Percentiles rank a stretch among this genome's conserved stretches.
Conservation (phyloP, 2,329 filamentous ascomycete species). For the Fusarium anguioides region DNA sequence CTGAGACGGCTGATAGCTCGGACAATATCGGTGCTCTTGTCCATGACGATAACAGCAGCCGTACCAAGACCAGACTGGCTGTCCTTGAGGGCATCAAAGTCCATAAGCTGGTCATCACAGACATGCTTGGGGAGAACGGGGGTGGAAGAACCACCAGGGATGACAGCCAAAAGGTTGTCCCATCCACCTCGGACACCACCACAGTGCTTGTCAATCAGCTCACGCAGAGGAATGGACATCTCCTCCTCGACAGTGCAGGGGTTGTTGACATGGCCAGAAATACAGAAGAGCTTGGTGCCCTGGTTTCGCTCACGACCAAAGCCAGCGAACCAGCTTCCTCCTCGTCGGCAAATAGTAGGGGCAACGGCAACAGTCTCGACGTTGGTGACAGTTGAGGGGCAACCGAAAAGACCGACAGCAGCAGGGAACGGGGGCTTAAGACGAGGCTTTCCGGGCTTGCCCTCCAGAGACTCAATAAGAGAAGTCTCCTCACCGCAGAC, state of each 20-base stretch:
- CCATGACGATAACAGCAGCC: constrained; percentile 98
- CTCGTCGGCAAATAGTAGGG: constrained; percentile 93
- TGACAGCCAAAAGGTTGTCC: constrained; percentile 96
- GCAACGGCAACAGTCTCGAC: constrained; percentile 97
- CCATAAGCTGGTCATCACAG: constrained; percentile 97
- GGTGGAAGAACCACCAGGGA: constrained; percentile 96
- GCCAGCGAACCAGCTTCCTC: constrained; percentile 89
- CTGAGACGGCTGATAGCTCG: constrained; percentile 91
- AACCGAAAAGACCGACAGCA: constrained; percentile 96
- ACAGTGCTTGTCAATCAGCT: constrained; percentile 98
- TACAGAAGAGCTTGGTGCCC: constrained; percentile 98
- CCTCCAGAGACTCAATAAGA: constrained; percentile 96
- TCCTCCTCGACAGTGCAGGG: constrained; percentile 98
- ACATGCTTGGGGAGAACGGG: constrained; percentile 90
- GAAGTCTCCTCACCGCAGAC: constrained; percentile 99
- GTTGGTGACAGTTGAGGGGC: constrained; percentile 97
- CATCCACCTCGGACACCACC: constrained; percentile 96
- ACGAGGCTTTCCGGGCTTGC: constrained; percentile 97
- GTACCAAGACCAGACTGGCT: constrained; percentile 97
- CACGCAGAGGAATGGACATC: constrained; percentile 96
- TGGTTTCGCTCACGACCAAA: constrained; percentile 97
- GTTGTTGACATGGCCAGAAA: constrained; percentile 99
- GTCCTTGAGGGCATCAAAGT: constrained; percentile 98
- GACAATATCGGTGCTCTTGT: constrained; percentile 96
- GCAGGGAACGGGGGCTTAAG: constrained; percentile 99